Evolutionary conservation across 495 filamentous ascomycete species (phyloP).

Genomic region (Choiromyces venosus): DNA sequence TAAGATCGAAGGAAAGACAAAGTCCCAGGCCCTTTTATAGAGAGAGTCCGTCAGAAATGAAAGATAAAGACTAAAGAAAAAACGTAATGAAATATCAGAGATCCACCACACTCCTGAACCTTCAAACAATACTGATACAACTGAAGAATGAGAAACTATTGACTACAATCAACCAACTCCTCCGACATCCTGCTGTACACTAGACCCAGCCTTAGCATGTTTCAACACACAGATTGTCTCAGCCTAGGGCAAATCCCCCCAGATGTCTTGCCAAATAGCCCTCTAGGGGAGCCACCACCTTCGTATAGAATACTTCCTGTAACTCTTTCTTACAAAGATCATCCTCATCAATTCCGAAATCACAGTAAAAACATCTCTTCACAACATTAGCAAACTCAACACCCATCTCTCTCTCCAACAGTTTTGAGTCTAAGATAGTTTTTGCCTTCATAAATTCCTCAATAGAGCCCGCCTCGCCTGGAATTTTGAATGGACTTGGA

Average conservation of each 20-base stretch:
- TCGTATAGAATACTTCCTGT: constrained; percentile 11
- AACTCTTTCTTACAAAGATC: constrained; percentile 14
- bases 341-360: constrained; percentile 7
- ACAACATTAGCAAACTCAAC: constrained; percentile 13
- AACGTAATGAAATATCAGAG: too few species aligned
- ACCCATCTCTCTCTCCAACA: constrained; percentile 16
- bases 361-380: constrained; percentile 12
- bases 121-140: too few species aligned
- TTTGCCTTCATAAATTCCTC: constrained; percentile 13
- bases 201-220: too few species aligned
- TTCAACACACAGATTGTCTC: not conserved
- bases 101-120: too few species aligned
- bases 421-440: constrained; percentile 1
- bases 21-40: too few species aligned
- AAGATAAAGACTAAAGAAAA: too few species aligned
- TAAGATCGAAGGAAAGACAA: too few species aligned
- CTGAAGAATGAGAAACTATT: too few species aligned
- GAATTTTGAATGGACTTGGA: not conserved
- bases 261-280: constrained; percentile 1
- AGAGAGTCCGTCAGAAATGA: too few species aligned
- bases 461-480: not conserved
- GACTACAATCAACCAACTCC: too few species aligned
- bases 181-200: too few species aligned
- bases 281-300: constrained; percentile 16
- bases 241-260: not conserved